phyloP scores from a whole-genome alignment of 2,329 filamentous ascomycete species.

The Aspergillus sp. region DNA sequence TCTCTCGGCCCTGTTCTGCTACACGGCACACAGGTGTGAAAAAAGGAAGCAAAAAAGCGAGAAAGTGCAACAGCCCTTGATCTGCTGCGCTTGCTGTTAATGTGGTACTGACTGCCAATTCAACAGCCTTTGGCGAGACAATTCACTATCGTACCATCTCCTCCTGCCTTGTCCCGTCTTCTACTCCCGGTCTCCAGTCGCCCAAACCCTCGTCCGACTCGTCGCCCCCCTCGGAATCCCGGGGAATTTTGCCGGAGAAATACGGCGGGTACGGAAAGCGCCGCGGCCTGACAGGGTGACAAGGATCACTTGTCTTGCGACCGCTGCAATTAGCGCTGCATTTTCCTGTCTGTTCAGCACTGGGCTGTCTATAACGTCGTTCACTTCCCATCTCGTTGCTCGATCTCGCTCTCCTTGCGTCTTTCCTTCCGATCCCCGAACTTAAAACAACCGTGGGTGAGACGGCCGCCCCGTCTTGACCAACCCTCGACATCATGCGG shows the following conservation, averaged over 20 bases:
- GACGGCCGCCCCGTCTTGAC: slow-evolving; percentile 16
- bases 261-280: slow-evolving; percentile 17
- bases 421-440: not conserved
- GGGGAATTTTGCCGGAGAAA: slow-evolving; percentile 25
- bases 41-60: not conserved
- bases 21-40: slow-evolving; percentile 3
- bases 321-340: slow-evolving; percentile 14
- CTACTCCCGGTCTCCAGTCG: slow-evolving; percentile 7
- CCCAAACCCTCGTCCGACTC: slow-evolving; percentile 11
- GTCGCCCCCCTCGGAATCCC: slow-evolving; percentile 19
- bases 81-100: not conserved
- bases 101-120: slow-evolving; percentile 12
- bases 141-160: slow-evolving; percentile 6
- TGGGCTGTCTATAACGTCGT: not conserved
- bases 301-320: slow-evolving; percentile 14
- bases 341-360: slow-evolving; percentile 9
- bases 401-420: not conserved
- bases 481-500: slow-evolving; percentile 53
- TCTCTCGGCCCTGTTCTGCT: slow-evolving; percentile 3
- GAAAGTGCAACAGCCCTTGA: not conserved
- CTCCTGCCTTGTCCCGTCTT: slow-evolving; percentile 2
- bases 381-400: not conserved
- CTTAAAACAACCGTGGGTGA: slow-evolving; percentile 8
- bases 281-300: slow-evolving; percentile 9
- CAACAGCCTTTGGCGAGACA: slow-evolving; percentile 3